Base-by-base conservation (phyloP, 768 basidiomycete genomes). In the Hypholoma sublateritium region DNA sequence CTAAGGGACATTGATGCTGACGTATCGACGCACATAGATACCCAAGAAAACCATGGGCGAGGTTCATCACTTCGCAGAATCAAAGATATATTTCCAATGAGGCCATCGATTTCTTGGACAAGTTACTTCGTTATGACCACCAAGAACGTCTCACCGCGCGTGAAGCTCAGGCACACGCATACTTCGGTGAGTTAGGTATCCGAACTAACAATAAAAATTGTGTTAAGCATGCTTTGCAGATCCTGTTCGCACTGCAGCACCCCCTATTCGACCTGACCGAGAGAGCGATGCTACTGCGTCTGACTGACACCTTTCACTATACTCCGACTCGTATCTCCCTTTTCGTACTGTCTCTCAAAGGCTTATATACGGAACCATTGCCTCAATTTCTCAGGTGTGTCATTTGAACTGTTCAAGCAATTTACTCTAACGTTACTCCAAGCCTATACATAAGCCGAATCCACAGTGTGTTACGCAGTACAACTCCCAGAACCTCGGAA, bases 1-100 rank as follows among this genome's bases (percentile, higher is more conserved):
- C 21, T 32, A 13, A 24, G 32, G 32, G 16, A 22, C 14, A 21
- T 3, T 16, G 34, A 41, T 25, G 11, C n/a, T 44, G 32, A 56
- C 59, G 34, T 60, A 41, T 36, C 37, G 42, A 57, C 16, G 61
- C 43, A 35, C 58, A 11, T 59, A 93, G 91, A 73, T 96, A 94
- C 74, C 89, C 91, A 58, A 86, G 91, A 72, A 98, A 97, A 71
- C 89, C 94, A 12, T 98, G 96, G 96, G 86, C 90, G 41, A 83
- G 90, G 57, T 98, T 98, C 73, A 91, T 97, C 66, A 97, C 94
- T 7, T 91, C 91, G 8, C 94, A 95, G 70, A 97, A 97, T 69
- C 94, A 96, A 71, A 85, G 93, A 56, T 97, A 92, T 73, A 94
- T 98, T 65, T 93, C 93, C 21, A 98, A 94, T 69, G 96, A 98